phyloP scores from a whole-genome alignment of 2,329 filamentous ascomycete genomes.

The Diaporthe ilicicola region DNA sequence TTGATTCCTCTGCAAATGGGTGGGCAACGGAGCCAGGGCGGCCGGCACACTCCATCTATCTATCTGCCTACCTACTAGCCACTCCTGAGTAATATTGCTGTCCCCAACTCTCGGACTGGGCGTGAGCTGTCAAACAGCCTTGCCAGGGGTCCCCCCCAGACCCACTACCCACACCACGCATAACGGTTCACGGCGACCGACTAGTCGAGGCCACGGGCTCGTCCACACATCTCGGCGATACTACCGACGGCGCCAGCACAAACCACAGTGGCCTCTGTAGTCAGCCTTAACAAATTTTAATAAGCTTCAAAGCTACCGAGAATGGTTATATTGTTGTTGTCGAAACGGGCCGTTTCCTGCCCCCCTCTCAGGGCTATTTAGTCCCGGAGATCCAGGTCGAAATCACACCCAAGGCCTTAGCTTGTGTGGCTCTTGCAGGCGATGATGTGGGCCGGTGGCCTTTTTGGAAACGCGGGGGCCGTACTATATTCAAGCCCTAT shows the following conservation, averaged over 20 bases:
- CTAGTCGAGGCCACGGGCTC: neutral
- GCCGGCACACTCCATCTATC: neutral
- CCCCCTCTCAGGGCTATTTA: neutral
- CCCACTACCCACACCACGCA: neutral
- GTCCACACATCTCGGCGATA: constrained; percentile 2
- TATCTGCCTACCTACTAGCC: neutral
- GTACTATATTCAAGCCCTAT: neutral
- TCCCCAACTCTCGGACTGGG: neutral
- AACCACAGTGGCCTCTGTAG: neutral
- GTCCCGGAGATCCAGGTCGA: neutral
- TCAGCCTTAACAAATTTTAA: constrained; percentile 9
- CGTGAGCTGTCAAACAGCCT: neutral
- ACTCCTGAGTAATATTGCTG: neutral
- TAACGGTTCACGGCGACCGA: neutral
- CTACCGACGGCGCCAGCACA: neutral
- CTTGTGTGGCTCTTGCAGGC: constrained; percentile 10
- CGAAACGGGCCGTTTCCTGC: constrained; percentile 18
- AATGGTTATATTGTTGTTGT: neutral
- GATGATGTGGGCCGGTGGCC: neutral
- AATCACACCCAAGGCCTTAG: neutral
- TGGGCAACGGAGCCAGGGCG: neutral
- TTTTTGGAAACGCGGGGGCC: neutral
- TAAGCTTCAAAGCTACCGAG: neutral
- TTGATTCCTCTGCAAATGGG: neutral
- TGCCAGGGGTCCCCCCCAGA: constrained; percentile 1